Evolutionary conservation across 805 yeast genomes (phyloP), one percentile per base, ranked within the genome.

Genomic region (Groenewaldozyma salmanticensis): DNA sequence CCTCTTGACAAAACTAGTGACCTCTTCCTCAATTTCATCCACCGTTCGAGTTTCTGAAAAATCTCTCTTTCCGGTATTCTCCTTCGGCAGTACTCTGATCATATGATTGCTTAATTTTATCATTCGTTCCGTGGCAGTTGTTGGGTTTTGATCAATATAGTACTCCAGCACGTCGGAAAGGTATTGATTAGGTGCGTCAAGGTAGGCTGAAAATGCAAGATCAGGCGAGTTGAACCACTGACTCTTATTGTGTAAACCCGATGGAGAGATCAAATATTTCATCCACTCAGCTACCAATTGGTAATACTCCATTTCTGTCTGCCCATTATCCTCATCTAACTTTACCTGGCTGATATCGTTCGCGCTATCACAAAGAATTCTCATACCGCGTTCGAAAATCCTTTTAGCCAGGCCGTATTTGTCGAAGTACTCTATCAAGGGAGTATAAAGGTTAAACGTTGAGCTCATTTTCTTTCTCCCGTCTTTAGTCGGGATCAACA

Each of bases 401-500:
- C 44, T 27, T 24, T 42, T 24, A 2, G 42, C 43, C 17, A 47
- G 20, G 13, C 42, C 45, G 13, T 31, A 35, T 17, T 35, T 32
- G 32, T 45, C 43, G n/a, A 51, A 31, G 4, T 33, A 33, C 2
- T 44, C 44, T 3, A 51, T 29, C 34, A 51, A 37, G 5, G 52
- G 53, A 6, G 32, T 41, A 40, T 43, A 51, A 15, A 51, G 40
- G 33, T 37, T 48, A 5, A 46, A 40, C 13, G 19, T 13, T 4
- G 38, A 11, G 13, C 24, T 11, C 9, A 37, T 21, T 20, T 42
- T 44, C 35, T 27, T 34, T 15, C 15, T 22, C 2, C 39, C 47
- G 18, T 9, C 40, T 35, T 33, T 27, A 9, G 31, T 46, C 47
- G 48, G 58, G 2, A 65, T 51, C 16, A 70, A 44, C n/a, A 64